These are phyloP conservation scores for Neotropicomus parvogracilis DNA, from an alignment of 1,284 basidiomycete genomes.

Conservation along the genomic window DNA sequence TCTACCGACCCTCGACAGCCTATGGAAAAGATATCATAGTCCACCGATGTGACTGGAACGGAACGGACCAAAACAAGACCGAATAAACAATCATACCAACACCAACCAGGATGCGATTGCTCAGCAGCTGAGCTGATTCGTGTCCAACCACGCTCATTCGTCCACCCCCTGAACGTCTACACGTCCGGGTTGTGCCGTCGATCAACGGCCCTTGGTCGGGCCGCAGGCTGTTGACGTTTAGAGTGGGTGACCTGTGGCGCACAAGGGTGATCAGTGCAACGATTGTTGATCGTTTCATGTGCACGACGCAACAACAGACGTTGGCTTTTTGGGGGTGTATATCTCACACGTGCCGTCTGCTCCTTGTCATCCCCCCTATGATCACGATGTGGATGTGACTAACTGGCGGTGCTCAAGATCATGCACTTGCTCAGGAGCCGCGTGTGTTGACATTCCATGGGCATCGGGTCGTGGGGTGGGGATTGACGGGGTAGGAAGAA, in stretches of 20 bases:
- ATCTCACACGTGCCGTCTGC: neutral
- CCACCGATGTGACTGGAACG: neutral
- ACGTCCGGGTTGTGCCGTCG: neutral
- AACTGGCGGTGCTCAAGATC: no score
- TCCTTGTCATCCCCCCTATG: no score
- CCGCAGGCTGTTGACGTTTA: no score
- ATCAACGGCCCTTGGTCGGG: neutral
- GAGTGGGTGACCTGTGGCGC: neutral
- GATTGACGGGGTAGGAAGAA: neutral
- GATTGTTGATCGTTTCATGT: slow-evolving; percentile 1
- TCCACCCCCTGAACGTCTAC: neutral
- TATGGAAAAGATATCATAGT: neutral
- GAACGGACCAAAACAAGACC: neutral
- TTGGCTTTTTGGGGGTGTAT: neutral
- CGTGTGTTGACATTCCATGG: neutral
- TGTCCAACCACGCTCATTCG: no score
- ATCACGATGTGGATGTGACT: no score
- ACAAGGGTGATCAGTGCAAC: neutral
- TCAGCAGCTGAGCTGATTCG: neutral
- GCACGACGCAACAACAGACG: neutral
- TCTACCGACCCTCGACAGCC: neutral
- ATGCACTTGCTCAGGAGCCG: no score
- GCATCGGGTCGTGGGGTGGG: neutral
- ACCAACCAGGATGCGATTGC: neutral
- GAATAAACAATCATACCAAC: neutral